Percentiles rank a stretch among this genome's conserved stretches.
phyloP scores from a whole-genome alignment of 257 asterid species.

The Nicotiana undulata region DNA sequence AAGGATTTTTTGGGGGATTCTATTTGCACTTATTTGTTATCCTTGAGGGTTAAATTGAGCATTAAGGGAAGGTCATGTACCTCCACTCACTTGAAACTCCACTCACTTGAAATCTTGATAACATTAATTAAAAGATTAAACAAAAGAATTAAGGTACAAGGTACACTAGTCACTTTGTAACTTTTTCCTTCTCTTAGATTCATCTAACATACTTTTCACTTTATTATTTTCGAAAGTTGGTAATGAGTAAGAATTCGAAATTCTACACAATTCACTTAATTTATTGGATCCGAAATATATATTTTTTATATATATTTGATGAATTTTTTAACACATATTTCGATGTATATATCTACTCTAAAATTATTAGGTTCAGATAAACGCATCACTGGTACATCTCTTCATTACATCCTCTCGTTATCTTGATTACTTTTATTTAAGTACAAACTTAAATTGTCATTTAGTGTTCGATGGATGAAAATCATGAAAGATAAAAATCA shows the following conservation, averaged over 20 bases:
- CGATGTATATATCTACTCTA: too few species aligned
- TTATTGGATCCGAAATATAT: too few species aligned
- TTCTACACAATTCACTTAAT: too few species aligned
- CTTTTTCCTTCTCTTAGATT: background rate
- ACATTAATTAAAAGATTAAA: background rate
- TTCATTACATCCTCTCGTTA: accelerated
- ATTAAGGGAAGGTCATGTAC: background rate
- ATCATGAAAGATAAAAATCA: too few species aligned
- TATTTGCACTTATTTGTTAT: background rate
- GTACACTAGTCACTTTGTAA: background rate
- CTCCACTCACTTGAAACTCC: background rate
- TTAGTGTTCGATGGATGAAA: background rate
- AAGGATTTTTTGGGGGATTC: too few species aligned
- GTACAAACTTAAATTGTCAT: background rate
- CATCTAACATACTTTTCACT: background rate
- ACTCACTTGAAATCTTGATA: background rate
- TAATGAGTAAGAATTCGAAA: too few species aligned
- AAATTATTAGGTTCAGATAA: too few species aligned
- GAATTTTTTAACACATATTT: too few species aligned
- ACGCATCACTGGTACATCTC: too few species aligned
- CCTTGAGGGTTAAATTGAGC: background rate
- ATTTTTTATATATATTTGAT: too few species aligned
- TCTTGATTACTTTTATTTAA: too few species aligned
- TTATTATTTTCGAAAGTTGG: background rate
- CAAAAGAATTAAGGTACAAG: background rate